phyloP scores from a whole-genome alignment of 2,329 filamentous ascomycete species.

The Rutstroemia sp. region DNA sequence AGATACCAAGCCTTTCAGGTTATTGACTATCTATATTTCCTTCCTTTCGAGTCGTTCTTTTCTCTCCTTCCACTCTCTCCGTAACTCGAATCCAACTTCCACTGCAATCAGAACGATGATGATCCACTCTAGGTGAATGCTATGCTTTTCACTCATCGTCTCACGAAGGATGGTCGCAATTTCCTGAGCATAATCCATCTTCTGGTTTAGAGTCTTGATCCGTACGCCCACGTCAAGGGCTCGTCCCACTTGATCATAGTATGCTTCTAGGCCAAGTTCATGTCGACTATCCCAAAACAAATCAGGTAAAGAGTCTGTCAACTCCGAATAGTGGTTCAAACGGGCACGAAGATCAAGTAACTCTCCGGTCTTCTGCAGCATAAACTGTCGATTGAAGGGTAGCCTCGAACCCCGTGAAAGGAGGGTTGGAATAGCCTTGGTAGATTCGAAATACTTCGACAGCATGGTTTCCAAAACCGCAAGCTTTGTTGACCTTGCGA shows the following conservation, averaged over 20 bases:
- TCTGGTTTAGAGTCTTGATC: slow-evolving; percentile 88
- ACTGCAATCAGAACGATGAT: slow-evolving; percentile 92
- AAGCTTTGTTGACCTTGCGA: slow-evolving; percentile 88
- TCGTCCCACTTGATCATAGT: slow-evolving; percentile 88
- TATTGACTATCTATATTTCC: neutral
- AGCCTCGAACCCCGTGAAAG: slow-evolving; percentile 60
- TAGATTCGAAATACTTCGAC: slow-evolving; percentile 78
- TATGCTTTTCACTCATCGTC: slow-evolving; percentile 83
- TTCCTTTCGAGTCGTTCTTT: slow-evolving; percentile 1
- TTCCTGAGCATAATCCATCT: slow-evolving; percentile 96
- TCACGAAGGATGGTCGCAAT: slow-evolving; percentile 86
- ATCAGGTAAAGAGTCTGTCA: slow-evolving; percentile 91
- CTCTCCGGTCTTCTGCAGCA: slow-evolving; percentile 89
- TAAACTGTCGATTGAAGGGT: slow-evolving; percentile 65
- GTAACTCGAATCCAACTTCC: slow-evolving; percentile 82
- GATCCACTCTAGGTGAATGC: slow-evolving; percentile 83
- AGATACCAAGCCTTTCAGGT: too few relatives aligned
- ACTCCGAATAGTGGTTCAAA: slow-evolving; percentile 91
- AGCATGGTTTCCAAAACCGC: slow-evolving; percentile 83
- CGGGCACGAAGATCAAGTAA: slow-evolving; percentile 83
- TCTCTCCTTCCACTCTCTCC: slow-evolving; percentile 38
- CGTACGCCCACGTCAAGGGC: slow-evolving; percentile 86
- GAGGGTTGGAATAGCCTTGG: slow-evolving; percentile 70
- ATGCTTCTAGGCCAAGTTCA: slow-evolving; percentile 84
- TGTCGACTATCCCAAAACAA: slow-evolving; percentile 92